Evolutionary conservation across 768 basidiomycete species (phyloP), one percentile per base, ranked within the genome.

Genomic region (Boletus barrowsii): DNA sequence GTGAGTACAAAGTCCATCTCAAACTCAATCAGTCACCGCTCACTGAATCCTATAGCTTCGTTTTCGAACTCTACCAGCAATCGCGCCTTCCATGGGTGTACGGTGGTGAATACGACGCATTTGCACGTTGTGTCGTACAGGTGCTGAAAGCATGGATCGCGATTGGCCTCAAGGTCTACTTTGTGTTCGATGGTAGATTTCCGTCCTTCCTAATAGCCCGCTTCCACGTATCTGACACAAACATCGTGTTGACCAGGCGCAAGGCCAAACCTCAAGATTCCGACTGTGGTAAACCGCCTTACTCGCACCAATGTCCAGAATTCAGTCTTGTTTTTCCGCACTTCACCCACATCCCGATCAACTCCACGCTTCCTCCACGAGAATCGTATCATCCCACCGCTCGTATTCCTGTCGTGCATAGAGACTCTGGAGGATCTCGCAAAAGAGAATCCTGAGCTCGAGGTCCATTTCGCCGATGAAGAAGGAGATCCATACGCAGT

Each of bases 401-500:
- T 91, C 24, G 72, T 73, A 42, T 82, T 83, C 64, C 65, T 75
- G 9, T 75, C 81, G 3, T 88, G 84, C 60, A 64, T 90, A 2
- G 73, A 81, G 43, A 80, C 82, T 10, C 69, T 93, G 3, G 62
- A 74, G 42, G 57, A 57, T 11, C 53, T 85, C 10, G 64, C 71
- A 48, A 59, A 69, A n/a, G 55, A 59, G 14, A 71, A 67, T 2
- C 59, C 72, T 18, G 60, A 61, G 6, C 64, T 90, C 18, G 73
- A 83, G 39, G 60, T 90, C 8, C 82, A 87, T 67, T 85, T 86
- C 56, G 89, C 90, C 7, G 89, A 92, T 60, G 85, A 85, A 68
- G 90, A 93, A 68, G 88, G 82, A 10, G 90, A 92, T 67, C 87
- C 88, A 3, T 90, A 83, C 61, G 84, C 87, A n/a, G 90, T 93